Conservation (phyloP, 2,329 filamentous ascomycete genomes). For the Cryphonectria radicalis region DNA sequence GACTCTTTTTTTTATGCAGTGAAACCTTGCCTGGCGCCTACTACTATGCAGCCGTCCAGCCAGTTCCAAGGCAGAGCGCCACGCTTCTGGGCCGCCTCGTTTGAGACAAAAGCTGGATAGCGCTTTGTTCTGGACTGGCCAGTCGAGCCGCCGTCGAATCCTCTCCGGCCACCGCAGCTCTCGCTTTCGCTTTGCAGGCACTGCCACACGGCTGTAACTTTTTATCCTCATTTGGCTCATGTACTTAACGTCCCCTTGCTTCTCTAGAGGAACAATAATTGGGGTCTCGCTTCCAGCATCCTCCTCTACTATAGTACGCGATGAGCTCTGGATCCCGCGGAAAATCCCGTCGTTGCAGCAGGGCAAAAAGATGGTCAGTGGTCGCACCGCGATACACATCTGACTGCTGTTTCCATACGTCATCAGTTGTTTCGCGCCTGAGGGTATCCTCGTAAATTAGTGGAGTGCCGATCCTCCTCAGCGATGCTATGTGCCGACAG, state of each 20-base stretch:
- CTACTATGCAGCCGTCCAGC: background rate
- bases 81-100: background rate
- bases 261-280: background rate
- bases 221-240: background rate
- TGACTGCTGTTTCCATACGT: conserved; percentile 5
- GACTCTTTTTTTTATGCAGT: background rate
- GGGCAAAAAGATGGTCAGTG: background rate
- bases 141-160: background rate
- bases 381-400: background rate
- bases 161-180: background rate
- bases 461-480: background rate
- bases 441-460: background rate
- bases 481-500: background rate
- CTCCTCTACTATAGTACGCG: background rate
- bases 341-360: background rate
- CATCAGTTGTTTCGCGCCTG: conserved; percentile 1
- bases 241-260: background rate
- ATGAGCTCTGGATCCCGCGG: background rate
- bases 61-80: background rate
- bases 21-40: background rate
- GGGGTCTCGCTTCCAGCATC: background rate
- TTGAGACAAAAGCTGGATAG: background rate
- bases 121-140: background rate
- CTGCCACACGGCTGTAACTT: background rate
- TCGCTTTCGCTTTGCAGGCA: background rate